Evolutionary conservation across 2,329 filamentous ascomycete species (phyloP).

Genomic region (Colletotrichum endophyticum): DNA sequence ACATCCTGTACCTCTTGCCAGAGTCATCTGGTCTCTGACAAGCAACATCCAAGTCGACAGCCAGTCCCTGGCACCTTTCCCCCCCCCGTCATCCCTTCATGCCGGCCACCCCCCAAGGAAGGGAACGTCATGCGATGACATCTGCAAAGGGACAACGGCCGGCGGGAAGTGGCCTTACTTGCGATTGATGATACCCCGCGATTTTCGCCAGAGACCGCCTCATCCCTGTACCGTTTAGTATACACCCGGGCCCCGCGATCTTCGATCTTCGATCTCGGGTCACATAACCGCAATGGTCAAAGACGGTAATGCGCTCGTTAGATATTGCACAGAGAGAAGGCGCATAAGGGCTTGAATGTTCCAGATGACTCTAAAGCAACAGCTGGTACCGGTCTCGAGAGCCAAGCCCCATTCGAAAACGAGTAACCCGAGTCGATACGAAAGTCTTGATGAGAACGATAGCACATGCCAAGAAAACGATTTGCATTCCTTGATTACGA

Average conservation of each 20-base stretch:
- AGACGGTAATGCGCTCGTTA: background rate
- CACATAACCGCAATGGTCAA: background rate
- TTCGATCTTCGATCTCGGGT: background rate
- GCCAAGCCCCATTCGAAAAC: background rate
- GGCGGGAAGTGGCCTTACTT: background rate
- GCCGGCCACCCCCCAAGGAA: background rate
- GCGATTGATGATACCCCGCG: background rate
- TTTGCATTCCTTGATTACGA: background rate
- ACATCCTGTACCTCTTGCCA: too few species aligned
- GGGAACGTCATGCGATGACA: background rate
- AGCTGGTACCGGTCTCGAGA: background rate
- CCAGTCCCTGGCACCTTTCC: background rate
- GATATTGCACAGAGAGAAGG: background rate
- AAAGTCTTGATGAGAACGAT: background rate
- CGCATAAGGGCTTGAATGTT: background rate
- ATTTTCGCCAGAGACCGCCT: background rate
- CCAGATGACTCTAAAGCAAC: too few species aligned
- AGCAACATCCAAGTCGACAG: background rate
- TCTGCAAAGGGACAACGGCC: background rate
- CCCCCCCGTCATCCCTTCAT: background rate
- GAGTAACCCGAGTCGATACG: background rate
- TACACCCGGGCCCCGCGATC: background rate
- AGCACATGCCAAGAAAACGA: background rate
- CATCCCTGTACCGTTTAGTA: background rate
- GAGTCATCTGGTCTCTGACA: background rate